These are phyloP conservation scores for Myxozyma neotropica DNA, from an alignment of 805 yeast species.

Conservation along the genomic window DNA sequence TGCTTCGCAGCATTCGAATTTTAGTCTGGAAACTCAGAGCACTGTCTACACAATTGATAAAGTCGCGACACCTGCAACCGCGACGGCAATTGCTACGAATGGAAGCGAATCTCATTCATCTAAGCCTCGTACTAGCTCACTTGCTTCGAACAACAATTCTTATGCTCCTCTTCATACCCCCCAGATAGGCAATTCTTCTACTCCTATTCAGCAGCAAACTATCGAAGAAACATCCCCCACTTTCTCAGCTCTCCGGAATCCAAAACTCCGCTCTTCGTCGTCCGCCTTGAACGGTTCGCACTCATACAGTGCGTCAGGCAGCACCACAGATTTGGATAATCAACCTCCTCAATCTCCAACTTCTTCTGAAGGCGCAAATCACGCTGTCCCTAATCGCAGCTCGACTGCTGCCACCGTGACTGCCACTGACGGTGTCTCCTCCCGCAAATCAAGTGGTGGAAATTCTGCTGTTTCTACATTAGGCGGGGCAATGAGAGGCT, in stretches of 20 bases:
- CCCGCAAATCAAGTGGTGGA: conserved; percentile 5
- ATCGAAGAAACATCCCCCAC: not conserved
- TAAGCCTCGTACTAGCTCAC: not conserved
- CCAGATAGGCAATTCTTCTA: not conserved
- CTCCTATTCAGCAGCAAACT: not conserved
- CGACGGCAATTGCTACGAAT: not conserved
- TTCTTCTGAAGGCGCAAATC: not conserved
- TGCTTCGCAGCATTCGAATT: not conserved
- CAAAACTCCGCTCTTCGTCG: not conserved
- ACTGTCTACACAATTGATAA: not conserved
- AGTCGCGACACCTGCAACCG: not conserved
- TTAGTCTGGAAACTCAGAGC: not conserved
- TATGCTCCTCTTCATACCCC: conserved; percentile 2
- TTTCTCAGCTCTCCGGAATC: not conserved
- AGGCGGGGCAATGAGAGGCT: conserved; percentile 3
- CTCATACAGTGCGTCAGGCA: not conserved
- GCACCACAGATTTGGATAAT: not conserved
- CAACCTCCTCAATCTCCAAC: not conserved
- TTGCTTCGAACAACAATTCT: not conserved
- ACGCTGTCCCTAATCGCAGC: not conserved
- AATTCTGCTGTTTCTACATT: not conserved
- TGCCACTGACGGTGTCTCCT: not conserved
- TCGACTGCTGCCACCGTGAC: not conserved
- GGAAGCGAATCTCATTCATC: not conserved
- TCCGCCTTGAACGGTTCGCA: not conserved